A percentile compares a stretch with the other conserved stretches of the same genome.
Conservation (phyloP, 495 filamentous ascomycete genomes). For the Hypomontagnella monticulosa region DNA sequence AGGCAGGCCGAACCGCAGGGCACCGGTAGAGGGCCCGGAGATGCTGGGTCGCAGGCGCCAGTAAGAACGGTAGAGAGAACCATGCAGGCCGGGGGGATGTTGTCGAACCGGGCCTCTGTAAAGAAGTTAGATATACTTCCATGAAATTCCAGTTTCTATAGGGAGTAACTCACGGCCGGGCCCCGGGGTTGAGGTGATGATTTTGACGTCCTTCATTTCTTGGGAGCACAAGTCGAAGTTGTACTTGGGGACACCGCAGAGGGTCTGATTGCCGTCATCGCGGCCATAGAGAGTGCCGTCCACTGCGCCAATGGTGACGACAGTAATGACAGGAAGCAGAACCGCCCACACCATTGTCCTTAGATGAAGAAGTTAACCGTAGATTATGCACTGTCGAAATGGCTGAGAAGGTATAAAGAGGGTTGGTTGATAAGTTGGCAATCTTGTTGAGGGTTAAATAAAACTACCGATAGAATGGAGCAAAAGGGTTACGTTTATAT, state of each 20-base stretch:
- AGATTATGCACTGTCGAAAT: too few species aligned
- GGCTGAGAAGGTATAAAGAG: too few species aligned
- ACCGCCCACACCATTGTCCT: too few species aligned
- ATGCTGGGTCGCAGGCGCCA: not conserved
- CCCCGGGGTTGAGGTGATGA: not conserved
- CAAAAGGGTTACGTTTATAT: too few species aligned
- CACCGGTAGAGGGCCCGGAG: slow-evolving; percentile 1
- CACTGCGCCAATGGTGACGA: too few species aligned
- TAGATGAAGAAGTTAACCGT: too few species aligned
- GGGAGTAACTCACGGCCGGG: slow-evolving; percentile 1
- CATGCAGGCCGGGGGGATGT: slow-evolving; percentile 17
- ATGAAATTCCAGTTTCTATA: not conserved
- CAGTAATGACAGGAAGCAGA: too few species aligned
- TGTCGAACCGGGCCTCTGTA: slow-evolving; percentile 12
- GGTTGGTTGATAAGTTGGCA: too few species aligned
- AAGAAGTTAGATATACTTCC: not conserved
- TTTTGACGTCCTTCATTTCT: not conserved
- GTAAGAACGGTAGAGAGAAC: slow-evolving; percentile 7
- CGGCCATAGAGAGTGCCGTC: too few species aligned
- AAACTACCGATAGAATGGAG: too few species aligned
- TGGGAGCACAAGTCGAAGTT: slow-evolving; percentile 18
- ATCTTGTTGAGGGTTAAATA: too few species aligned
- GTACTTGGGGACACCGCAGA: slow-evolving; percentile 22
- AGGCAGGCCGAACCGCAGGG: slow-evolving; percentile 21
- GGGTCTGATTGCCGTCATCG: not conserved